Conservation (phyloP, 768 basidiomycete species). For the Chiua virens region DNA sequence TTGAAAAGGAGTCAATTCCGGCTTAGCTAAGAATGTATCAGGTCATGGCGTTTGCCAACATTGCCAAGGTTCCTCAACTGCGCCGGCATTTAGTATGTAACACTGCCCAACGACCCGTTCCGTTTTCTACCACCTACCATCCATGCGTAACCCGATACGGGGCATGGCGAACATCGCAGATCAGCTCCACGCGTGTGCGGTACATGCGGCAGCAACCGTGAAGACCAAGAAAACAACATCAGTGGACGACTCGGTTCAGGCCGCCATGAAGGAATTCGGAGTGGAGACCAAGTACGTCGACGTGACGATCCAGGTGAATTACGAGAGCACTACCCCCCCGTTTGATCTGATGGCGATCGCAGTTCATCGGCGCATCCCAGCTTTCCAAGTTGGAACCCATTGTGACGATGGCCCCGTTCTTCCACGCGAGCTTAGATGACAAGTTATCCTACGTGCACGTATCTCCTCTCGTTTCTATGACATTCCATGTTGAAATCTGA, state of each 20-base stretch:
- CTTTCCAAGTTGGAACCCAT: slow-evolving; percentile 72
- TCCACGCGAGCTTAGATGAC: slow-evolving; percentile 65
- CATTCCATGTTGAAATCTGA: not conserved
- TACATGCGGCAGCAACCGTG: not conserved
- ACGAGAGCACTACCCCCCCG: not conserved
- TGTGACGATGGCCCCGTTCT: slow-evolving; percentile 66
- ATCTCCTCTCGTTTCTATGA: not conserved
- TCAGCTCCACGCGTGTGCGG: slow-evolving; percentile 1
- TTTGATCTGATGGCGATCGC: slow-evolving; percentile 3
- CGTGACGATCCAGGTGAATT: slow-evolving; percentile 51
- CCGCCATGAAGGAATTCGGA: slow-evolving; percentile 32
- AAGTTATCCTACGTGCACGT: slow-evolving; percentile 64
- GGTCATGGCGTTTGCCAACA: too few relatives aligned
- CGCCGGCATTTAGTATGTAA: too few relatives aligned
- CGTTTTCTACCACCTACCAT: too few relatives aligned
- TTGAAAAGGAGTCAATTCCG: too few relatives aligned
- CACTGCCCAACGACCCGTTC: too few relatives aligned
- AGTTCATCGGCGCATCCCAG: slow-evolving; percentile 73
- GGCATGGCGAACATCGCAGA: slow-evolving; percentile 14
- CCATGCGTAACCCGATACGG: slow-evolving; percentile 15
- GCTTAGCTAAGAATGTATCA: too few relatives aligned
- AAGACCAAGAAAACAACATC: slow-evolving; percentile 8
- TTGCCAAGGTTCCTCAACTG: too few relatives aligned
- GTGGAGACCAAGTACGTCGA: slow-evolving; percentile 52
- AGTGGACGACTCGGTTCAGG: slow-evolving; percentile 31